Conservation (phyloP, 495 filamentous ascomycete genomes). For the Margaritispora aquatica region DNA sequence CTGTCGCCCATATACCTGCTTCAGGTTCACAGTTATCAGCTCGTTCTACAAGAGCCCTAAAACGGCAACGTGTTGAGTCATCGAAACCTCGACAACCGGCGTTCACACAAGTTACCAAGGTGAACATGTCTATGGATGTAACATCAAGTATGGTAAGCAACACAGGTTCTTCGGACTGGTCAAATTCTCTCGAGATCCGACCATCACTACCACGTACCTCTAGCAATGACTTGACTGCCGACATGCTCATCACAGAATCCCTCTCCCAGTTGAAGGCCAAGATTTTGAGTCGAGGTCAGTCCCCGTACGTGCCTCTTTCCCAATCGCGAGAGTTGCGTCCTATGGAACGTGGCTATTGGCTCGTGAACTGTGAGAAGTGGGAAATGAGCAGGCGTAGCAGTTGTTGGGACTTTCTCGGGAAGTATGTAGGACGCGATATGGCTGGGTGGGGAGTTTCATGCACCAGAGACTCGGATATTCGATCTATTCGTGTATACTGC, state of each 20-base stretch:
- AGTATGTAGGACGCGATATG: slow-evolving; percentile 48
- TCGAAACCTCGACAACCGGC: not conserved
- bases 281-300: slow-evolving; percentile 33
- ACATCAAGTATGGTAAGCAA: not conserved
- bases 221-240: slow-evolving; percentile 33
- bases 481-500: slow-evolving; percentile 50
- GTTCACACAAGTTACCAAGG: not conserved
- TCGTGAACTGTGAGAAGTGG: slow-evolving; percentile 44
- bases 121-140: not conserved
- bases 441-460: slow-evolving; percentile 65
- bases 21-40: not conserved
- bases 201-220: slow-evolving; percentile 39
- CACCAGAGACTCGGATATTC: slow-evolving; percentile 30
- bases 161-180: not conserved
- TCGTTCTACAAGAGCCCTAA: not conserved
- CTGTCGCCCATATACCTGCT: not conserved
- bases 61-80: not conserved
- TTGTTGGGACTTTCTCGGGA: slow-evolving; percentile 56
- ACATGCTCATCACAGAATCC: slow-evolving; percentile 45
- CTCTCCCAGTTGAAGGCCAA: slow-evolving; percentile 46
- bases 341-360: slow-evolving; percentile 67
- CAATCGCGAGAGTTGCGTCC: slow-evolving; percentile 43
- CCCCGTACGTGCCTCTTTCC: slow-evolving; percentile 44
- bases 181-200: slow-evolving; percentile 27
- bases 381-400: slow-evolving; percentile 29